Percentiles rank a stretch among this genome's conserved stretches.
Evolutionary conservation across 2,329 filamentous ascomycete genomes (phyloP).

Genomic region (Alternaria consortialis): DNA sequence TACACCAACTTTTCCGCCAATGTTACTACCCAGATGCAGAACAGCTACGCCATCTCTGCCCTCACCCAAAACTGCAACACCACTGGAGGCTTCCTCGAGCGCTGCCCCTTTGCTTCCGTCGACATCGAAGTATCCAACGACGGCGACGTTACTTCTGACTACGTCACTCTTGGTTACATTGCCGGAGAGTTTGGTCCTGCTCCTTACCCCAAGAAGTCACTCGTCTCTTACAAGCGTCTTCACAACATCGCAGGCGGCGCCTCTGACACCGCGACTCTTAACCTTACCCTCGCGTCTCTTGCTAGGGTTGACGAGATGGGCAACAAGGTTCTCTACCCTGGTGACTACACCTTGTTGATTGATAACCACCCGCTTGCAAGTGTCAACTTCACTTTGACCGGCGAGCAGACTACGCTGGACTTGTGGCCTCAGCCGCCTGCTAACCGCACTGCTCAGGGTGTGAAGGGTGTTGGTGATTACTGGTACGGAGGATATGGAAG

Average conservation of each 20-base stretch:
- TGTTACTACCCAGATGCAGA: constrained; percentile 24
- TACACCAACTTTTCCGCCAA: constrained; percentile 63
- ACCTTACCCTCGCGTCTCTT: constrained; percentile 61
- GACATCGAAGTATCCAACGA: constrained; percentile 59
- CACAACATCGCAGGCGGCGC: constrained; percentile 51
- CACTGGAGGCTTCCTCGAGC: constrained; percentile 50
- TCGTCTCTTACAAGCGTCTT: constrained; percentile 61
- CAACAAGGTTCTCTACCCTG: constrained; percentile 63
- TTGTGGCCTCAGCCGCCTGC: constrained; percentile 40
- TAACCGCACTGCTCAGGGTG: constrained; percentile 32
- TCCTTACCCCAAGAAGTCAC: constrained; percentile 63
- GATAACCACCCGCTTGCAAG: constrained; percentile 30
- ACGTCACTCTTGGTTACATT: constrained; percentile 63
- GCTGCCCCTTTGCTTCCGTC: constrained; percentile 54
- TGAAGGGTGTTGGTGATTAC: constrained; percentile 30
- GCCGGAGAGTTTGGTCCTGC: constrained; percentile 58
- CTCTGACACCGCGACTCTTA: constrained; percentile 48
- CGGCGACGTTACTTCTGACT: constrained; percentile 60
- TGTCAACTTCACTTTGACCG: constrained; percentile 36
- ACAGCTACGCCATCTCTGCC: constrained; percentile 28
- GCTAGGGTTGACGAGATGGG: constrained; percentile 62
- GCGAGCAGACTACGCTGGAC: constrained; percentile 33
- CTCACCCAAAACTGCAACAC: constrained; percentile 42
- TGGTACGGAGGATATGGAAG: constrained; percentile 33
- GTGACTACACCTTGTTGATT: constrained; percentile 54